Evolutionary conservation across 2,329 filamentous ascomycete species (phyloP).

Genomic region (Calonectria hawksworthii): DNA sequence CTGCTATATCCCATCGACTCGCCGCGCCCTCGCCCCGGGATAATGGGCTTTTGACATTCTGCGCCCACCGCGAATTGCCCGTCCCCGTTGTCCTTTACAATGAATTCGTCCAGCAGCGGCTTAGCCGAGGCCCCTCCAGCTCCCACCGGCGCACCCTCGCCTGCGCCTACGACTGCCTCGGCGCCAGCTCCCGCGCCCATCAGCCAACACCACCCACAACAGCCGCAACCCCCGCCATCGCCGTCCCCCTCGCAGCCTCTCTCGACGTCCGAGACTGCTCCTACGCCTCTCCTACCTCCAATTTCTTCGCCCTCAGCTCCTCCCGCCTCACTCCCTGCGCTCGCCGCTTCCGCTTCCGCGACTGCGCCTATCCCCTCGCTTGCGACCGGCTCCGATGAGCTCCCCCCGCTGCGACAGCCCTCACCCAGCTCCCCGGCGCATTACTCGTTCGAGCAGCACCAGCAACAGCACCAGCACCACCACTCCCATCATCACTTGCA

Average conservation of each 20-base stretch:
- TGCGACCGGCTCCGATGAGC: constrained; percentile 43
- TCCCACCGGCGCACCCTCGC: constrained; percentile 39
- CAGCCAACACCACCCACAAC: constrained; percentile 40
- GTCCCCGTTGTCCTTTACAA: constrained; percentile 41
- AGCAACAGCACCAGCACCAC: constrained; percentile 41
- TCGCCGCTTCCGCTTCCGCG: constrained; percentile 40
- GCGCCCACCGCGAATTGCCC: constrained; percentile 25
- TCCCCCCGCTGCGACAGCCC: constrained; percentile 45
- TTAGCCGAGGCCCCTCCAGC: constrained; percentile 49
- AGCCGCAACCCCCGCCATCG: constrained; percentile 42
- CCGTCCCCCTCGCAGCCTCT: constrained; percentile 45
- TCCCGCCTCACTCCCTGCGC: constrained; percentile 44
- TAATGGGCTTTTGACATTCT: constrained; percentile 44
- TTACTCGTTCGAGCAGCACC: constrained; percentile 47
- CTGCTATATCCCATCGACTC: constrained; percentile 20
- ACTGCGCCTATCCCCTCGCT: constrained; percentile 36
- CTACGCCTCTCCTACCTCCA: constrained; percentile 42
- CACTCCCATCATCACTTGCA: constrained; percentile 46
- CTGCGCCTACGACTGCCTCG: constrained; percentile 31
- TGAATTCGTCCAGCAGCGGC: constrained; percentile 56
- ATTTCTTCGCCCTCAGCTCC: constrained; percentile 46
- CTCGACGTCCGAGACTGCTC: constrained; percentile 42
- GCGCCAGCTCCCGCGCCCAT: constrained; percentile 34
- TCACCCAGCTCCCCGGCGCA: constrained; percentile 45
- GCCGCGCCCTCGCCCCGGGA: constrained; percentile 31